Base-by-base conservation (phyloP, 208 protist genomes). In the Strigomonas culicis region DNA sequence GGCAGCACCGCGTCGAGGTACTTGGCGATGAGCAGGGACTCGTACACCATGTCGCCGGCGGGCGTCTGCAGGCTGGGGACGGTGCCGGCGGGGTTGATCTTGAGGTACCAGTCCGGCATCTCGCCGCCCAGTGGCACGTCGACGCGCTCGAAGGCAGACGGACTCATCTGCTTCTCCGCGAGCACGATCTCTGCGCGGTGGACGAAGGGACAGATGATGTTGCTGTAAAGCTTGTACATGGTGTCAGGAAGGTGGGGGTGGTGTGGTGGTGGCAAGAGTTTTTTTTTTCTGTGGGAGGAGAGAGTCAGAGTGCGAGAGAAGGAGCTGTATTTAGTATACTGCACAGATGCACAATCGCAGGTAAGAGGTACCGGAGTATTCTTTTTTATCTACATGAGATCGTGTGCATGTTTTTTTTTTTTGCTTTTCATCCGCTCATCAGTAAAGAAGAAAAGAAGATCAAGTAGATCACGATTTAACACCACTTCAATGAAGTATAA, bases 21-120 rank as follows among this genome's bases (percentile, higher is more conserved):
- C 70, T 77, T 58, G 31, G 75, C 68, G 60, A 94, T 87, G 30
- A 90, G 74, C 51, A 78, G 72, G 1, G 87, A 94, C 72, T 94
- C 84, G 47, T 76, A 75, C 28, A 94, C 66, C 36, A 77, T 30
- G 39, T 75, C 72, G 65, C 71, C 77, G 66, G 15, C 22, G 46
- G 41, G 64, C 41, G 88, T 70, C 72, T 87, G 63, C 44, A 94
- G 72, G 17, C 71, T 79, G 22, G 87, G 87, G 21, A 94, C 82
- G 36, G 82, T 91, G 68, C 81, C 80, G 36, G 74, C 64, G 39
- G 84, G 84, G 74, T 94, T 91, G 36, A 91, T 63, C 62, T 82
- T 66, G 67, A 80, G 80, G 76, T 90, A 94, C 84, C 83, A 94
- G 36, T 76, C 63, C 30, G 86, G 86, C 75, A 87, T 86, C 44